Base-by-base conservation (phyloP, 352 stramenopile genomes). In the Pythium grandisporangium region DNA sequence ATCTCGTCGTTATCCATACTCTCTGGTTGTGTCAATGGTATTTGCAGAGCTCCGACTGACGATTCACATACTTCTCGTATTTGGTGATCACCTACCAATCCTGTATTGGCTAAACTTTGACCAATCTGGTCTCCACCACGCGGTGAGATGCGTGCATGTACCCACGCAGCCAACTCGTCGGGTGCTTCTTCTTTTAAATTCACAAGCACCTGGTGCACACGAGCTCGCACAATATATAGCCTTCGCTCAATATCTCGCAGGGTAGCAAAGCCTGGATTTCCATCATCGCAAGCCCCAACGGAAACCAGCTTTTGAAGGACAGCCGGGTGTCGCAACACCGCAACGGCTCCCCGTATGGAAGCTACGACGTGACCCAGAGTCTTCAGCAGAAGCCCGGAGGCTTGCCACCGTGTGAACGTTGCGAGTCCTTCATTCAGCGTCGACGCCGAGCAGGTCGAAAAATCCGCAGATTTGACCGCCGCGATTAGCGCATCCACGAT, bases 181-280 rank as follows among this genome's bases (percentile, higher is more conserved):
- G 33, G 32, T 2, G 29, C 52, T 8, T 55, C 35, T 0, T 61
- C 46, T 27, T 35, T 30, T 3, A 61, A 34, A 43, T 53, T 47
- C 1, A 22, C n/a, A 14, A 61, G 30, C 8, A 55, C 46, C 12
- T 53, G 42, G 21, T 44, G 42, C 6, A 61, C 19, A 2, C 43
- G 35, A 27, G 30, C 17, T 14, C 53, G 41, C 5, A 55, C 35
- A 27, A 49, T 34, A 38, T 42, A 61, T n/a, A 61, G 23, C n/a
- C 35, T 52, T 0, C 17, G 16, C 25, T 61, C 53, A 5, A 55
- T n/a, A 4, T 61, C 46, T 21, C 29, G 19, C 0, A 56, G 29
- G 2, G 37, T 48, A 6, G 7, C 11, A 38, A 53, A 61, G 6
- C 19, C 13, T 13, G 27, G 34, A 41, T 39, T 48, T 21, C 30